A percentile compares a stretch with the other conserved stretches of the same genome.
phyloP scores from a whole-genome alignment of 768 basidiomycete genomes.

The Calocybe cyanea region DNA sequence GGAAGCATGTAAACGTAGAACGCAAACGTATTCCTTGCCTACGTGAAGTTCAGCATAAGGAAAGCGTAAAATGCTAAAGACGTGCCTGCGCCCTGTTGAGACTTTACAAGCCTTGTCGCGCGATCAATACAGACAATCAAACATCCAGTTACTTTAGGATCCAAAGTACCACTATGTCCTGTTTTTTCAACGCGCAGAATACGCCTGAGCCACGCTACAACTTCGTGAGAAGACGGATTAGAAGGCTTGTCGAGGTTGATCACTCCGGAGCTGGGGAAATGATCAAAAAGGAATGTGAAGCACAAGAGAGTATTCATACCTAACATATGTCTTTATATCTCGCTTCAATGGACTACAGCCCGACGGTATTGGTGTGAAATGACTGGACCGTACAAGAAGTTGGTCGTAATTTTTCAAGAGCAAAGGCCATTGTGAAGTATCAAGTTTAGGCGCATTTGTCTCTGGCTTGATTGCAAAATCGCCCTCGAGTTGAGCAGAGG shows the following conservation, averaged over 20 bases:
- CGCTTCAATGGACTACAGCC: constrained; percentile 95
- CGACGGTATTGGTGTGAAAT: constrained; percentile 96
- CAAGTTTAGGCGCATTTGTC: constrained; percentile 65
- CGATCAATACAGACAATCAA: constrained; percentile 99
- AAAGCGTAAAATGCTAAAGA: constrained; percentile 10
- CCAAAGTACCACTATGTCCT: constrained; percentile 96
- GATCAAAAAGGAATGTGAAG: background rate
- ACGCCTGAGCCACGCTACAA: constrained; percentile 97
- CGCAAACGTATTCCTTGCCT: constrained; percentile 99
- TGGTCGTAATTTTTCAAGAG: constrained; percentile 99
- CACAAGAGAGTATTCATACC: constrained; percentile 41
- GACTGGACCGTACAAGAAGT: constrained; percentile 87
- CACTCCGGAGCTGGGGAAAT: constrained; percentile 75
- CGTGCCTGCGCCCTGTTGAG: constrained; percentile 94
- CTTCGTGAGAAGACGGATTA: constrained; percentile 98
- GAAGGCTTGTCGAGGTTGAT: constrained; percentile 99
- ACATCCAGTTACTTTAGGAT: constrained; percentile 99
- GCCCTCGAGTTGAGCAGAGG: constrained; percentile 67
- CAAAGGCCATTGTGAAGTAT: constrained; percentile 97
- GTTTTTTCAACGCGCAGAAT: constrained; percentile 97
- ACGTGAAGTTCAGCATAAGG: constrained; percentile 4
- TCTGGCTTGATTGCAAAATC: constrained; percentile 86
- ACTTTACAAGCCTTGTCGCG: constrained; percentile 95
- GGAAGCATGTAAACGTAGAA: constrained; percentile 84
- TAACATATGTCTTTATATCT: constrained; percentile 88